These are phyloP conservation scores for Zopfochytrium polystomum DNA, from an alignment of 371 early-diverging fungal species.

Conservation along the genomic window DNA sequence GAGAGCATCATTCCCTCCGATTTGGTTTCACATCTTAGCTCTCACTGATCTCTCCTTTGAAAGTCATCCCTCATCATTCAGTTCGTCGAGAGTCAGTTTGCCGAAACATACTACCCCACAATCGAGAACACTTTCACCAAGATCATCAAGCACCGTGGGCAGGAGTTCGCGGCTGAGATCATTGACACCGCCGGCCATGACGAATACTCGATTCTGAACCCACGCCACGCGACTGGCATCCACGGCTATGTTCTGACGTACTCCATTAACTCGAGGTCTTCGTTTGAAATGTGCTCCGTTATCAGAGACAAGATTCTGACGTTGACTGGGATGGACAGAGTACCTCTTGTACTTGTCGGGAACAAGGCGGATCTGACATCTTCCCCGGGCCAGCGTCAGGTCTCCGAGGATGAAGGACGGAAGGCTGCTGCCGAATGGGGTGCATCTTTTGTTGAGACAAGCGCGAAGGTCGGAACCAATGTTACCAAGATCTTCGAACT, in stretches of 20 bases:
- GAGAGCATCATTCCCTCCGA: background rate
- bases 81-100: constrained; percentile 90
- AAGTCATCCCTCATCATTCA: constrained; percentile 87
- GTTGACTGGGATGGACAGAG: constrained; percentile 84
- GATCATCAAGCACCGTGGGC: constrained; percentile 73
- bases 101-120: constrained; percentile 91
- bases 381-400: constrained; percentile 74
- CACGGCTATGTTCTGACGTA: constrained; percentile 95
- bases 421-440: constrained; percentile 76
- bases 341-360: constrained; percentile 78
- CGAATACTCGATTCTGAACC: constrained; percentile 89
- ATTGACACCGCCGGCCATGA: constrained; percentile 98
- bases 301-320: constrained; percentile 94
- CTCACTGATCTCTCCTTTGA: background rate
- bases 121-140: constrained; percentile 91
- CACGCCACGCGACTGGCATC: constrained; percentile 84
- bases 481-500: constrained; percentile 62
- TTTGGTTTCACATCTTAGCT: background rate
- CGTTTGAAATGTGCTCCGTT: constrained; percentile 84
- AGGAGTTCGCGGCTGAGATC: constrained; percentile 85
- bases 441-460: constrained; percentile 82
- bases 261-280: constrained; percentile 79
- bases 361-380: constrained; percentile 90
- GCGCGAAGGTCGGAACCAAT: constrained; percentile 88
- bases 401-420: constrained; percentile 73